Evolutionary conservation across 1,284 basidiomycete genomes (phyloP), one percentile per base, ranked within the genome.

Genomic region (Mycena citricolor): DNA sequence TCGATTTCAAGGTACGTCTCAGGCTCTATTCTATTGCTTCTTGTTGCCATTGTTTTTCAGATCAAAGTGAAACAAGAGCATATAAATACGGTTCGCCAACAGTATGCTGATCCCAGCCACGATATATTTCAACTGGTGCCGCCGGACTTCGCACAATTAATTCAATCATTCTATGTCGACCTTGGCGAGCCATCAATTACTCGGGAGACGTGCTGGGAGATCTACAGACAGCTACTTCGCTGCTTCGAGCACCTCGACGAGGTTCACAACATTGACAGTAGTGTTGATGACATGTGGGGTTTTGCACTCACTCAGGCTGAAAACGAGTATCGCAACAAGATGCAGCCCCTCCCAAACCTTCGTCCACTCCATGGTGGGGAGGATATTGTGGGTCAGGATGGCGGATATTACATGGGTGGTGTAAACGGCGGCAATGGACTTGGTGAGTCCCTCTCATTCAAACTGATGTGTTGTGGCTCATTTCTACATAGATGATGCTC

Each of bases 1-100:
- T 44, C 13, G 43, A 44, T 16, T 45, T 45, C 26, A 45, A 45
- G 43, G 43, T 28, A n/a, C 2, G 13, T 17, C 7, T 19, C 21
- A 10, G 4, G 10, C 32, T 24, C 19, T 5, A 12, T 3, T 5
- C 8, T 22, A 17, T 8, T 12, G 14, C 20, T 24, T 35, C 11
- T 11, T 8, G 19, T 19, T 24, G 22, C n/a, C 26, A 29, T 23
- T 2, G n/a, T n/a, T 1, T 3, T 5, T 4, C 20, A 44, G 42
- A 13, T 44, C 26, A 37, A 31, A 13, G 42, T 44, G 17, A 2
- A n/a, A 16, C 26, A 22, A 12, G 35, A 37, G 4, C 10, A 23
- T 8, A 44, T 44, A 24, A 30, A 23, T 19, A 5, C 5, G 8
- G 42, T 44, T 8, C 28, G 35, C 2, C 12, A 19, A 6, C 4